A percentile compares a stretch with the other conserved stretches of the same genome.
Evolutionary conservation across 2,329 filamentous ascomycete genomes (phyloP).

Genomic region (Trichoderma koningii): DNA sequence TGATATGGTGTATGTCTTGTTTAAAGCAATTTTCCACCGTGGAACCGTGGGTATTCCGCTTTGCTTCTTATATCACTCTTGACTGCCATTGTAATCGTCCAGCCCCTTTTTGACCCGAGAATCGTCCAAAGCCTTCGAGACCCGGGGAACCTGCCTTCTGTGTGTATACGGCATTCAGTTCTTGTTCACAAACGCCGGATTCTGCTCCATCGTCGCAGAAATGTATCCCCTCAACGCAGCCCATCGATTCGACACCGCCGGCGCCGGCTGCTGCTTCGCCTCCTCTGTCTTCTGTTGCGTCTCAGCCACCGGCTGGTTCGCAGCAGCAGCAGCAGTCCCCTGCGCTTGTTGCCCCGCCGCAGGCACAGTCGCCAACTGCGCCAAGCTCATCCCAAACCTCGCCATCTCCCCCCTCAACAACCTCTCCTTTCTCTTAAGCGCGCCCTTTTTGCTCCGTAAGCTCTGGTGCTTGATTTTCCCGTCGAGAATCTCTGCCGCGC

Average conservation of each 20-base stretch:
- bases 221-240: conserved; percentile 82
- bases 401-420: conserved; percentile 79
- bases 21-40: neutral
- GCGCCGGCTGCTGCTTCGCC: neutral
- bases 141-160: too few relatives aligned
- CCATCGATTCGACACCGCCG: conserved; percentile 65
- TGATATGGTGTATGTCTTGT: neutral
- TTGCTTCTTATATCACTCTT: neutral
- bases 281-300: too few relatives aligned
- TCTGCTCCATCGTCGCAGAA: conserved; percentile 84
- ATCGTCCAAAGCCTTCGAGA: neutral
- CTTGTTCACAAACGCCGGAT: conserved; percentile 65
- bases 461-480: conserved; percentile 74
- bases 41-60: neutral
- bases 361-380: conserved; percentile 60
- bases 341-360: conserved; percentile 24
- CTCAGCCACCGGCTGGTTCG: too few relatives aligned
- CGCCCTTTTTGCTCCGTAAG: conserved; percentile 72
- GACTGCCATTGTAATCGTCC: neutral
- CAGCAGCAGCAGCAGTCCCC: neutral
- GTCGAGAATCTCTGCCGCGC: conserved; percentile 46
- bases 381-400: conserved; percentile 81
- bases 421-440: conserved; percentile 79
- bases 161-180: conserved; percentile 25
- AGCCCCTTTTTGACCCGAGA: too few relatives aligned